Conservation (phyloP, 805 yeast genomes). For the Lachancea nothofagi region DNA sequence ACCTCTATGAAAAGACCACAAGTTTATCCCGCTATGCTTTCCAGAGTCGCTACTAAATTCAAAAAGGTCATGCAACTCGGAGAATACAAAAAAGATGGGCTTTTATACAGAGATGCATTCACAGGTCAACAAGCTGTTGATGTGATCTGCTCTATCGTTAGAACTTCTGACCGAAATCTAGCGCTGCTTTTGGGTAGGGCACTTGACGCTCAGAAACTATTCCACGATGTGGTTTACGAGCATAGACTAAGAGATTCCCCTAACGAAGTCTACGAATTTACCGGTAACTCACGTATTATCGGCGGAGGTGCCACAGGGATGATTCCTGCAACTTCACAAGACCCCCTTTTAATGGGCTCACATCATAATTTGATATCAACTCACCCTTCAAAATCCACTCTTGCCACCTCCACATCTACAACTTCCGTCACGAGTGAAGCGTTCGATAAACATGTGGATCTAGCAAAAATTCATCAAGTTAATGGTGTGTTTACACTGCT, state of each 20-base stretch:
- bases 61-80: conserved; percentile 63
- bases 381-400: conserved; percentile 9
- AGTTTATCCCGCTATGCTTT: conserved; percentile 85
- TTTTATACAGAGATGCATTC: conserved; percentile 87
- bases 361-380: conserved; percentile 14
- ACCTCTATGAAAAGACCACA: conserved; percentile 45
- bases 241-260: conserved; percentile 86
- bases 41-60: conserved; percentile 77
- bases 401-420: conserved; percentile 10
- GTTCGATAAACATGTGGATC: conserved; percentile 16
- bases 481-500: conserved; percentile 90
- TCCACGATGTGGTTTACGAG: conserved; percentile 93
- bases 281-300: conserved; percentile 36
- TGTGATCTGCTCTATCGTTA: conserved; percentile 73
- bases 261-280: conserved; percentile 82
- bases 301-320: conserved; percentile 25
- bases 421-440: conserved; percentile 20
- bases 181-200: conserved; percentile 88
- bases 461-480: conserved; percentile 37
- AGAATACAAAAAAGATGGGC: conserved; percentile 82
- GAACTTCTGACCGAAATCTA: conserved; percentile 86
- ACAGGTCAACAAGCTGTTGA: conserved; percentile 94
- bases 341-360: conserved; percentile 25
- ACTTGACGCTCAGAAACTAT: conserved; percentile 86
- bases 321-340: conserved; percentile 23